Evolutionary conservation across 2,329 filamentous ascomycete species (phyloP).

Genomic region (Penicillium sp.): DNA sequence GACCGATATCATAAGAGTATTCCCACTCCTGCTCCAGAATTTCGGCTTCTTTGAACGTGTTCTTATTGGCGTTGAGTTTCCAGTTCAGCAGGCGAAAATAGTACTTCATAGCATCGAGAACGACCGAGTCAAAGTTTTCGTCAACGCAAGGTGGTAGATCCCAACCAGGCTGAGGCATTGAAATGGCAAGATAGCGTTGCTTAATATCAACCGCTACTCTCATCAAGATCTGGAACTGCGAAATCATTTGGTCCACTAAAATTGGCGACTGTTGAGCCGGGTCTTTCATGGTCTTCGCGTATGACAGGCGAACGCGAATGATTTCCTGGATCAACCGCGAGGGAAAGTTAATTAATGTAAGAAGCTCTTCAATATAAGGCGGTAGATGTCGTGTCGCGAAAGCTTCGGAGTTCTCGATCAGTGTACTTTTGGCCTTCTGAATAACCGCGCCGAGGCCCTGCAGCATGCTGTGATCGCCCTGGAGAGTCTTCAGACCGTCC

Average conservation of each 20-base stretch:
- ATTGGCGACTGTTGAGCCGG: constrained; percentile 87
- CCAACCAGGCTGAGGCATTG: constrained; percentile 87
- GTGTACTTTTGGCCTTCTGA: constrained; percentile 85
- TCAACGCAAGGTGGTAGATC: constrained; percentile 94
- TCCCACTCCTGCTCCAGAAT: constrained; percentile 97
- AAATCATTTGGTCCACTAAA: constrained; percentile 97
- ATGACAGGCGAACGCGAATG: constrained; percentile 85
- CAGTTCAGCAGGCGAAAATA: constrained; percentile 99
- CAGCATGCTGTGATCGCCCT: constrained; percentile 80
- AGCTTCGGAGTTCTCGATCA: constrained; percentile 80
- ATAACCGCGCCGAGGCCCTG: constrained; percentile 82
- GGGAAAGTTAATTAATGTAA: constrained; percentile 96
- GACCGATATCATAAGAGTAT: constrained; percentile 90
- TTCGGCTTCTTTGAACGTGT: constrained; percentile 98
- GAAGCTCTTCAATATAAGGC: constrained; percentile 92
- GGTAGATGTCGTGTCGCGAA: constrained; percentile 90
- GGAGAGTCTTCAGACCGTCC: constrained; percentile 87
- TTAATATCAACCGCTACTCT: constrained; percentile 93
- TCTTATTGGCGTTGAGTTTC: constrained; percentile 96
- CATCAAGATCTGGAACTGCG: constrained; percentile 90
- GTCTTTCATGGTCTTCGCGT: constrained; percentile 94
- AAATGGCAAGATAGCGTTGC: constrained; percentile 78
- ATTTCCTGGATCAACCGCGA: constrained; percentile 95
- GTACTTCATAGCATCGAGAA: constrained; percentile 90
- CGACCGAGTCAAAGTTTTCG: constrained; percentile 89